These are phyloP conservation scores for Leccinum fibrillosum DNA, from an alignment of 768 basidiomycete genomes.

Conservation along the genomic window DNA sequence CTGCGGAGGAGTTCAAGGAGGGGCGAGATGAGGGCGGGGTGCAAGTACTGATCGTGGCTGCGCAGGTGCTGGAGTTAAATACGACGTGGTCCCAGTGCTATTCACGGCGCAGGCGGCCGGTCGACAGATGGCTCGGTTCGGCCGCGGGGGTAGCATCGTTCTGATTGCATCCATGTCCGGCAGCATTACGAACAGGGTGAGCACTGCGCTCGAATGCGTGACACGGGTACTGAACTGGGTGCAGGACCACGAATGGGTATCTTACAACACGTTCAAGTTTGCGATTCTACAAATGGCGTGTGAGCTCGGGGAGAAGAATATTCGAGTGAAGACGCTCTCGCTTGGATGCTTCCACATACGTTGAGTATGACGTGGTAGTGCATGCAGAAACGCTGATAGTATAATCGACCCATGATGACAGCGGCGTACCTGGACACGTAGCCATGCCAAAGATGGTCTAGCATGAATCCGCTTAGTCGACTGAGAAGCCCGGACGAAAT, in stretches of 20 bases:
- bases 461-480: conserved; percentile 64
- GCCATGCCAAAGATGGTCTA: conserved; percentile 67
- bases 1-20: conserved; percentile 60
- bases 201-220: conserved; percentile 1
- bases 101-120: conserved; percentile 62
- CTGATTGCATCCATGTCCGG: conserved; percentile 61
- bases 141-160: conserved; percentile 51
- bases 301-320: conserved; percentile 62
- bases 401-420: conserved; percentile 56
- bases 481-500: conserved; percentile 71
- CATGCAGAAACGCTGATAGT: neutral
- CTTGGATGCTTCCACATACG: conserved; percentile 55
- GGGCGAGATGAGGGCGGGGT: neutral
- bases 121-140: conserved; percentile 50
- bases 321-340: conserved; percentile 74
- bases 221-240: neutral
- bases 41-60: neutral
- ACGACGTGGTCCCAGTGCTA: conserved; percentile 48
- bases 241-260: conserved; percentile 72
- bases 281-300: conserved; percentile 82
- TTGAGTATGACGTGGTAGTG: no score
- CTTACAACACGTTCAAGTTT: conserved; percentile 76
- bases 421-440: conserved; percentile 65
- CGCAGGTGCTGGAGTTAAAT: conserved; percentile 63
- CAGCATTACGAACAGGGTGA: conserved; percentile 67